Evolutionary conservation across 2,329 filamentous ascomycete genomes (phyloP).

Genomic region (Colletotrichum sp.): DNA sequence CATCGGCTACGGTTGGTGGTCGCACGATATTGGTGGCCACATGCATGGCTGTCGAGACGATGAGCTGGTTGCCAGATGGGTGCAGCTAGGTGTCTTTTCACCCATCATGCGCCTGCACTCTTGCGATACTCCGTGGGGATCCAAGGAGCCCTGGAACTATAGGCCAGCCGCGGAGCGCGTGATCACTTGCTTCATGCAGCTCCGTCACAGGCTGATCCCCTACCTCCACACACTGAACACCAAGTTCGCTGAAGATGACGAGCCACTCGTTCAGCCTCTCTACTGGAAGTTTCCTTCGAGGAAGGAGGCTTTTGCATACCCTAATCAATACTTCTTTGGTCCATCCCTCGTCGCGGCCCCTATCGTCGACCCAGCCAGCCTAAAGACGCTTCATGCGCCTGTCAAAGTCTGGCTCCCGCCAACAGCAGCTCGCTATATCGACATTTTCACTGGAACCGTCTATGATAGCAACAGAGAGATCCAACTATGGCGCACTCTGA

Average conservation of each 20-base stretch:
- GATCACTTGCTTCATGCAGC: neutral
- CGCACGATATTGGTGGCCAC: constrained; percentile 72
- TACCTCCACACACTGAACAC: neutral
- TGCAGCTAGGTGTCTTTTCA: constrained; percentile 57
- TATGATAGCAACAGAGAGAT: neutral
- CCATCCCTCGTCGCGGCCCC: neutral
- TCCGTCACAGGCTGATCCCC: neutral
- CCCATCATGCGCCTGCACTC: neutral
- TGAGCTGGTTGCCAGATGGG: constrained; percentile 64
- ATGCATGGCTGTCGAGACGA: constrained; percentile 60
- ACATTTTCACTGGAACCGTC: neutral
- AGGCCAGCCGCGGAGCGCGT: neutral
- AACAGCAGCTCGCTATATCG: neutral
- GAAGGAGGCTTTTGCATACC: neutral
- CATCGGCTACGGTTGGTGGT: constrained; percentile 74
- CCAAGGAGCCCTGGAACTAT: neutral
- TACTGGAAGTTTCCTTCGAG: neutral
- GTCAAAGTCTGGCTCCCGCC: neutral
- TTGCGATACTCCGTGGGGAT: neutral
- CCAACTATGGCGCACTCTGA: neutral
- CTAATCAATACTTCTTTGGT: neutral
- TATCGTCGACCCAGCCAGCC: neutral
- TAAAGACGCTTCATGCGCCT: neutral
- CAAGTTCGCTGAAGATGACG: neutral
- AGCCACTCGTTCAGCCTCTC: neutral